phyloP scores from a whole-genome alignment of 345 rosid species.

The Arabis alpina region DNA sequence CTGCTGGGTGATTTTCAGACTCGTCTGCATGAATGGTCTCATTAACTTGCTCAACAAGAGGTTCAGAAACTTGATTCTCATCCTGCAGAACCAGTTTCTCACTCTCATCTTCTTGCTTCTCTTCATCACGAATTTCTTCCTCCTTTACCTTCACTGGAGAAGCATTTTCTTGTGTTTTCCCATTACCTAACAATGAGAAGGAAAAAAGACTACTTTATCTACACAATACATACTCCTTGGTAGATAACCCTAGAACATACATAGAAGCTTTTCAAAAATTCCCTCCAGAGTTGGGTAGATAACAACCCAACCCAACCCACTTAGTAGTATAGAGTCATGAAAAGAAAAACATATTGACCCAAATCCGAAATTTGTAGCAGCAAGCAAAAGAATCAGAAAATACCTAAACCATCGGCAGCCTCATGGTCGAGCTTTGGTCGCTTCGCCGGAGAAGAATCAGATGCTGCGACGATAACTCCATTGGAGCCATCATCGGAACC shows the following conservation, averaged over 20 bases:
- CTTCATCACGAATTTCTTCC: slow-evolving; percentile 24
- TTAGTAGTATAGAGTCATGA: not conserved
- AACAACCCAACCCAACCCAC: not conserved
- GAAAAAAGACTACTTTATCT: not conserved
- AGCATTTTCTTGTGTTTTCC: slow-evolving; percentile 35
- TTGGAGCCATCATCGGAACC: slow-evolving; percentile 3
- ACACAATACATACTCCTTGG: no score
- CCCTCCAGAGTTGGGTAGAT: not conserved
- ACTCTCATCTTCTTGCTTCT: slow-evolving; percentile 37
- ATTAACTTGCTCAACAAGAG: slow-evolving; percentile 24
- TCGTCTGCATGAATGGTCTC: slow-evolving; percentile 26
- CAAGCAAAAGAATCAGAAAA: not conserved
- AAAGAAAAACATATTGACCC: not conserved
- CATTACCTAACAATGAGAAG: slow-evolving; percentile 17
- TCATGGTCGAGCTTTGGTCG: slow-evolving; percentile 61
- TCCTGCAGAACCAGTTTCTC: slow-evolving; percentile 29
- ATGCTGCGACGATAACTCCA: slow-evolving; percentile 17
- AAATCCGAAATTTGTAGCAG: not conserved
- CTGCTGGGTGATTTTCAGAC: slow-evolving; percentile 28
- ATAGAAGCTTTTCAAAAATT: not conserved
- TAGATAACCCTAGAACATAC: not conserved
- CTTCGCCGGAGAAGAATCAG: slow-evolving; percentile 53
- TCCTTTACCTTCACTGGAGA: slow-evolving; percentile 20
- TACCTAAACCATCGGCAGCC: slow-evolving; percentile 59
- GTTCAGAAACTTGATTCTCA: slow-evolving; percentile 22